These are phyloP conservation scores for Dioscorea zingiberensis DNA, from an alignment of 106 monocot genomes.

Conservation along the genomic window DNA sequence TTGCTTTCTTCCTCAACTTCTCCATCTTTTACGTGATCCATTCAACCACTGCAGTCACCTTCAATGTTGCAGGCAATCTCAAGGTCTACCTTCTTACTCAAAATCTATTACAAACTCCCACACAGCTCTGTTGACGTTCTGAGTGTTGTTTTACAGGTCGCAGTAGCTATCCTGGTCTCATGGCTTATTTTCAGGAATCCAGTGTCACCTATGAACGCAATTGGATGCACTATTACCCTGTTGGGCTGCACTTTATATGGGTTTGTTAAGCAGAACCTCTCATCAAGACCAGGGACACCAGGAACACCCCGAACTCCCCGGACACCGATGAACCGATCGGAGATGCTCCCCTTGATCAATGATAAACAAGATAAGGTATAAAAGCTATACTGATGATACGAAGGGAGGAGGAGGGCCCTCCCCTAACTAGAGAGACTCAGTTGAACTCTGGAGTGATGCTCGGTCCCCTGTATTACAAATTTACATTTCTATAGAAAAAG, in stretches of 20 bases:
- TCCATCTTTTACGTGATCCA: conserved; percentile 98
- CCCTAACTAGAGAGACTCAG: too few relatives aligned
- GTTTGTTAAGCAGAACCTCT: conserved; percentile 69
- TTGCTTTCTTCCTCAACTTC: conserved; percentile 98
- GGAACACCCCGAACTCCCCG: conserved; percentile 34
- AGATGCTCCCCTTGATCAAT: conserved; percentile 71
- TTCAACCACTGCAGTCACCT: conserved; percentile 93
- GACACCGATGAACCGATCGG: conserved; percentile 40
- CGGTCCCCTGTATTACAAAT: too few relatives aligned
- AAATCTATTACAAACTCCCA: neutral
- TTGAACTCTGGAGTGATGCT: too few relatives aligned
- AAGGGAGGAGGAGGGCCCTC: too few relatives aligned
- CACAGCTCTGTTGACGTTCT: neutral
- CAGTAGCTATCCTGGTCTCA: conserved; percentile 83
- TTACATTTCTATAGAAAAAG: too few relatives aligned
- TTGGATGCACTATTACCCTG: conserved; percentile 84
- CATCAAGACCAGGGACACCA: conserved; percentile 58
- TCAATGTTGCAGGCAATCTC: conserved; percentile 94
- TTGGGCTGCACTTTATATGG: conserved; percentile 93
- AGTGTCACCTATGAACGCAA: conserved; percentile 70
- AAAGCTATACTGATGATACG: neutral
- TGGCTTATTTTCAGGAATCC: conserved; percentile 98
- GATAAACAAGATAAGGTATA: conserved; percentile 64
- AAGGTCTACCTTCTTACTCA: conserved; percentile 33
- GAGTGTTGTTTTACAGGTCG: conserved; percentile 39